A percentile compares a stretch with the other conserved stretches of the same genome.
These are phyloP conservation scores for Taiwanofungus camphoratus DNA, from an alignment of 1,284 basidiomycete species.

Conservation along the genomic window DNA sequence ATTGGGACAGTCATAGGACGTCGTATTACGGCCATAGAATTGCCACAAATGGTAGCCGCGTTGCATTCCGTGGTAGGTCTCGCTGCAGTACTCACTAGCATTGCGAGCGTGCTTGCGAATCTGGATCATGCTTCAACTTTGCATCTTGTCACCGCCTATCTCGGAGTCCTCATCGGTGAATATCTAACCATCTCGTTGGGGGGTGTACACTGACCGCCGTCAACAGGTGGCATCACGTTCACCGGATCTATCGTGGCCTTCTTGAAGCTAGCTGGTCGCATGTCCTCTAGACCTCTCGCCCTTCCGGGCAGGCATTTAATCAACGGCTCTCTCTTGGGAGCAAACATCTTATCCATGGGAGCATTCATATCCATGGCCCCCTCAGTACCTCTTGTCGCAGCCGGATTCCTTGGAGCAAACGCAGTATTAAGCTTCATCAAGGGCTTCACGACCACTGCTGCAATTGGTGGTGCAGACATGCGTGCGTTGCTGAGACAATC, in stretches of 20 bases:
- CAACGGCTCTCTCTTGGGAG: constrained; percentile 62
- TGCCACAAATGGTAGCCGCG: constrained; percentile 75
- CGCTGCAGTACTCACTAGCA: constrained; percentile 79
- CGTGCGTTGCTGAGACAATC: constrained; percentile 43
- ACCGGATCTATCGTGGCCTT: constrained; percentile 86
- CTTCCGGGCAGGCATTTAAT: constrained; percentile 74
- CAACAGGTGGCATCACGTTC: constrained; percentile 63
- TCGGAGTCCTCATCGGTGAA: constrained; percentile 76
- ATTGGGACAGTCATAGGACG: constrained; percentile 70
- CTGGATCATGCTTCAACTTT: constrained; percentile 59
- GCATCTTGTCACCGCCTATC: constrained; percentile 77
- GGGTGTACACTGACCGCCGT: neutral
- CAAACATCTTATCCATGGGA: constrained; percentile 66
- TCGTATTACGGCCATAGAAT: constrained; percentile 78
- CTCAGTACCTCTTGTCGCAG: constrained; percentile 64
- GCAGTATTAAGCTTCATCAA: constrained; percentile 74
- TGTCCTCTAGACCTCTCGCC: constrained; percentile 65
- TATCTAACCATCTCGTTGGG: neutral
- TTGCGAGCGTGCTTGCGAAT: constrained; percentile 71
- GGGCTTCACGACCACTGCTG: constrained; percentile 79
- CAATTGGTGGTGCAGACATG: constrained; percentile 88
- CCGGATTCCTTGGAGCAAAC: constrained; percentile 69
- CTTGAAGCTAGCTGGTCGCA: constrained; percentile 75
- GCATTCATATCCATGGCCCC: constrained; percentile 71
- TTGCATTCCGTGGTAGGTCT: constrained; percentile 81